Evolutionary conservation across 2,329 filamentous ascomycete genomes (phyloP), one percentile per base, ranked within the genome.

Genomic region (Pseudogymnoascus sp.): DNA sequence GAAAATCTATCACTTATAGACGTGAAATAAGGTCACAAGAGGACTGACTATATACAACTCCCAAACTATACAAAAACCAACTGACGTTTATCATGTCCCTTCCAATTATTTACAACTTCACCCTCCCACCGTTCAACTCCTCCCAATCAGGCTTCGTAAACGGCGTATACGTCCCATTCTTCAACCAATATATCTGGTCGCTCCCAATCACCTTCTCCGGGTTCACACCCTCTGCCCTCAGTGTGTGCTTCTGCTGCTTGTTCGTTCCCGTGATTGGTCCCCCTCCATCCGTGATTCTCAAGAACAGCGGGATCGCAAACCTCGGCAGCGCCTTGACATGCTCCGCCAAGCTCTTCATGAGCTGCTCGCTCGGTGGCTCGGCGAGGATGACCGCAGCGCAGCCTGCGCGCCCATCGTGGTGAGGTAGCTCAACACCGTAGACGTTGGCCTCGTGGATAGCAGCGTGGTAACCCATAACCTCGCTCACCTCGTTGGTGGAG

Each of bases 391-490:
- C 75, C 6, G 90, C 88, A 0, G 87, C 91, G 69, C 92, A 96
- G 1, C 92, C 92, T 0, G 90, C 91, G 26, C 91, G 82, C 17
- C 91, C 91, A 70, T 96, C 91, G 71, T 96, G 90, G 67, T 89
- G 81, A 0, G 91, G 91, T 7, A 96, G 76, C 44, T 85, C 75
- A 2, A 96, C 89, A 38, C 91, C 91, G 70, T 96, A 96, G 29
- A 96, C 91, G 69, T 96, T 96, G 33, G 90, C 88, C 76, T 96
- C 91, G 33, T 82, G 78, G 13, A 96, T 80, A 0, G 79, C 78
- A 0, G 86, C 78, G 71, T 92, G 88, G 0, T 79, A 76, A 13
- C 89, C 88, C 0, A 96, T 75, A 0, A 85, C 84, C 71, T 92
- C 84, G n/a, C 88, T 83, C 17, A 96, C 92, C 74, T 96, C 91